Evolutionary conservation across 805 yeast genomes (phyloP), one percentile per base, ranked within the genome.

Genomic region (Vanderwaltozyma tropicalis): DNA sequence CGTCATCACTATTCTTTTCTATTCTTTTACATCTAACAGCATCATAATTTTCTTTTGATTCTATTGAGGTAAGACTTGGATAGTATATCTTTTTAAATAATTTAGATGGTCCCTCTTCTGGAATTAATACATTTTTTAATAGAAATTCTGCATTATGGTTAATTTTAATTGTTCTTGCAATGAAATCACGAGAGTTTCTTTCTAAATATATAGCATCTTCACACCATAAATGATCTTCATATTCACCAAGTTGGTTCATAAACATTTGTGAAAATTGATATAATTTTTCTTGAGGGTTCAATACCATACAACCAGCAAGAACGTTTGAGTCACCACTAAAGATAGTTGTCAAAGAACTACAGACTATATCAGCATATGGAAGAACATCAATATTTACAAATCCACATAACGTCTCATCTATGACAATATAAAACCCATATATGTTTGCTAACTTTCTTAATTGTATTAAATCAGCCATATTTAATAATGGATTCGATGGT

Each of bases 371-470:
- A n/a, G 85, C 79, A 55, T 74, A 81, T 16, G 85, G 81, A 40
- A 86, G 66, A 4, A 82, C 82, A 47, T 85, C 82, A 35, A 87
- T 72, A 60, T 92, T 92, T 43, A 82, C 69, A 53, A 86, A 80
- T 51, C 92, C 92, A 13, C 96, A 96, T 17, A 88, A 82, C 1
- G 97, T 92, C 55, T 92, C 98, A 62, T 92, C 98, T 28, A 92
- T 80, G 14, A 84, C 83, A 25, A 92, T 76, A 13, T 78, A 78
- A 61, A 92, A 92, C 2, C 72, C 69, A 62, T 71, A 83, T 47
- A 78, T 67, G 42, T 74, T 74, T 3, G 94, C 77, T 38, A 92
- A 67, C 38, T 68, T 55, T 39, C 80, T 71, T 41, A 87, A 72
- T 48, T 77, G 72, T 30, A 57, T 56, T 51, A 92, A 63, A 55